Base-by-base conservation (phyloP, 306 rosid species). In the Vigna unguiculata region DNA sequence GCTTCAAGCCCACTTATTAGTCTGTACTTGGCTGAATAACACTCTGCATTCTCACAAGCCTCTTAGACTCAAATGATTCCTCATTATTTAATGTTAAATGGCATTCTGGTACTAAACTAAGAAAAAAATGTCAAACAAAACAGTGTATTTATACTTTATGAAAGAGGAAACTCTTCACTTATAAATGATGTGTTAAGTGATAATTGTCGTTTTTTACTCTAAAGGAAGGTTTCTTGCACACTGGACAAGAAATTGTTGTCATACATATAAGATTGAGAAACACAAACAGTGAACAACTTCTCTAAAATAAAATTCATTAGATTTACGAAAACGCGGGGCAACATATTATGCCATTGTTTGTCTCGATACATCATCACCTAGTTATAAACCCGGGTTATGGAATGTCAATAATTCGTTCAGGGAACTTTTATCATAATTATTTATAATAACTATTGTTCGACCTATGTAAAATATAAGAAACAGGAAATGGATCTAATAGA, bases 1-100 rank as follows among this genome's bases (percentile, higher is more conserved):
- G 36, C 54, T 52, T 62, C 59, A 59, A 47, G 71, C 46, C 58
- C 52, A 65, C 46, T 55, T 16, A 41, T 19, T 40, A 28, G 36
- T 52, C 49, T 8, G 72, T 71, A 22, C 15, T 69, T 14, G 32
- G 40, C 47, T 57, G 58, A 12, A 66, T 38, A 24, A 20, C n/a
- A 36, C 48, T 34, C 25, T 16, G 24, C 11, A 30, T 45, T 15
- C 67, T 30, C 47, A 6, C 14, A 36, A 17, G 9, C 36, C 16
- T 62, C 25, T 34, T 36, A 9, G 69, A 62, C 28, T 36, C 48
- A 63, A 25, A 63, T 38, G 17, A 11, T 38, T 63, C n/a, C 36
- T 66, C 36, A 12, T 21, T 20, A 21, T 10, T 32, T 19, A 41
- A 41, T 11, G 52, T 20, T 3, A 62, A 62, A 36, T 28, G 12